A percentile compares a stretch with the other conserved stretches of the same genome.
Conservation (phyloP, 192 early-diverging fungal species). For the Backusella tarrabulga region DNA sequence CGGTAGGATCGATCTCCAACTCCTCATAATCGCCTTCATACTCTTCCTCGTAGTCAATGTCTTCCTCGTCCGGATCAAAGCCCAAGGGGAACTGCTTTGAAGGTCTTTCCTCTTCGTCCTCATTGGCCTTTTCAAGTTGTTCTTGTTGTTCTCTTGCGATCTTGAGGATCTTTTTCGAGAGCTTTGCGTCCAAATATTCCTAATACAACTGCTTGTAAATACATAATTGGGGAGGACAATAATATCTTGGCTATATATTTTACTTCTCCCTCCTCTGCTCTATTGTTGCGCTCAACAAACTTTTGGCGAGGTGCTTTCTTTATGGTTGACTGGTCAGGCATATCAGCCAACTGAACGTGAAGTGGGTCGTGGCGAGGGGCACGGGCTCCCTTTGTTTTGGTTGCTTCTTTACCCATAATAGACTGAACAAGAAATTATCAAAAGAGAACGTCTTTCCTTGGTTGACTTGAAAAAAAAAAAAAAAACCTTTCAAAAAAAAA, state of each 20-base stretch:
- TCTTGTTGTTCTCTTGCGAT: conserved; percentile 91
- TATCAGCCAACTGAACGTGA: conserved; percentile 73
- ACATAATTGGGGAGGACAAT: background rate
- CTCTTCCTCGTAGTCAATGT: conserved; percentile 63
- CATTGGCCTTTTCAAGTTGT: conserved; percentile 63
- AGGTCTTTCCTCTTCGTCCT: conserved; percentile 43
- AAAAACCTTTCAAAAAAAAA: background rate
- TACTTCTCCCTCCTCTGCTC: conserved; percentile 50
- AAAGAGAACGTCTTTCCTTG: background rate
- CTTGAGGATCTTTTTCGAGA: conserved; percentile 85
- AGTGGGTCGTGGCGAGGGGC: conserved; percentile 81
- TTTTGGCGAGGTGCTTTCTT: conserved; percentile 55
- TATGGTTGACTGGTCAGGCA: conserved; percentile 49
- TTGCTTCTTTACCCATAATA: conserved; percentile 54
- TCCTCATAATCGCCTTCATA: conserved; percentile 70
- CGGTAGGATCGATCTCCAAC: conserved; percentile 75
- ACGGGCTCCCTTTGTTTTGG: conserved; percentile 30
- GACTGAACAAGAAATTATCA: background rate
- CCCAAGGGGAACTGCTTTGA: conserved; percentile 18
- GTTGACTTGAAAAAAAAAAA: background rate
- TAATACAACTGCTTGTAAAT: conserved; percentile 18
- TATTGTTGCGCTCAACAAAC: conserved; percentile 57
- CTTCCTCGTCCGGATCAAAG: conserved; percentile 59
- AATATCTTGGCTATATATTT: background rate
- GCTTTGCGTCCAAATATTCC: conserved; percentile 84